Percentiles rank a stretch among this genome's conserved stretches.
Conservation (phyloP, 257 asterid genomes). For the Verbascum thapsus region DNA sequence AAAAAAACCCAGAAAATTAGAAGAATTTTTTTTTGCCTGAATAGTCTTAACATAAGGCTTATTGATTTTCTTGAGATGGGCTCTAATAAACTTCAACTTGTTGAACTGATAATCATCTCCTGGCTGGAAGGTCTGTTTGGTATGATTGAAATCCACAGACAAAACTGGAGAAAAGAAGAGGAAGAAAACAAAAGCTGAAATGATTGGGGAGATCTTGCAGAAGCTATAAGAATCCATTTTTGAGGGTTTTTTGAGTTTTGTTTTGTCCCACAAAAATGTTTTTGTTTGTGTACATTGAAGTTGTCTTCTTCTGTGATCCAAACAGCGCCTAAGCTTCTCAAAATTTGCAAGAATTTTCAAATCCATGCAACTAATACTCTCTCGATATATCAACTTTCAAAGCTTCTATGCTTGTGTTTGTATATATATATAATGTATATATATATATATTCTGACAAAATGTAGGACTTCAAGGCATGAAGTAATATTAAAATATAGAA, state of each 20-base stretch:
- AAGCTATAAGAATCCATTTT: slow-evolving; percentile 48
- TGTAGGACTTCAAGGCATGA: slow-evolving; percentile 54
- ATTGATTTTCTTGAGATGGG: slow-evolving; percentile 70
- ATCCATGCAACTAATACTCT: slow-evolving; percentile 35
- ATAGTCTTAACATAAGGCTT: slow-evolving; percentile 78
- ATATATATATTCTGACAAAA: slow-evolving; percentile 51
- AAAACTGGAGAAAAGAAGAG: slow-evolving; percentile 57
- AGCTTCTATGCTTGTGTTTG: slow-evolving; percentile 42
- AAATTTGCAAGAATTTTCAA: slow-evolving; percentile 36
- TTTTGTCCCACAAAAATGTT: slow-evolving; percentile 36
- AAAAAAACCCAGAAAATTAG: neutral
- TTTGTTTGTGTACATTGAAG: slow-evolving; percentile 42
- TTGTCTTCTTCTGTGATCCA: slow-evolving; percentile 59
- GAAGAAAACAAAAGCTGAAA: slow-evolving; percentile 63
- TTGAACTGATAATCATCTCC: slow-evolving; percentile 33
- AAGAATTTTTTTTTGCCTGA: slow-evolving; percentile 39
- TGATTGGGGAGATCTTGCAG: slow-evolving; percentile 60
- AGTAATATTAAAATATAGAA: slow-evolving; percentile 30
- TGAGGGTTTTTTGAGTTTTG: slow-evolving; percentile 31
- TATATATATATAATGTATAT: no score
- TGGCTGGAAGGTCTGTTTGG: slow-evolving; percentile 52
- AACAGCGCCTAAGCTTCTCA: slow-evolving; percentile 33
- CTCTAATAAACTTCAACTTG: slow-evolving; percentile 49
- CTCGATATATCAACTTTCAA: neutral
- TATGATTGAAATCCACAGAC: slow-evolving; percentile 36